Conservation (phyloP, 257 asterid genomes). For the Salvia miltiorrhiza region DNA sequence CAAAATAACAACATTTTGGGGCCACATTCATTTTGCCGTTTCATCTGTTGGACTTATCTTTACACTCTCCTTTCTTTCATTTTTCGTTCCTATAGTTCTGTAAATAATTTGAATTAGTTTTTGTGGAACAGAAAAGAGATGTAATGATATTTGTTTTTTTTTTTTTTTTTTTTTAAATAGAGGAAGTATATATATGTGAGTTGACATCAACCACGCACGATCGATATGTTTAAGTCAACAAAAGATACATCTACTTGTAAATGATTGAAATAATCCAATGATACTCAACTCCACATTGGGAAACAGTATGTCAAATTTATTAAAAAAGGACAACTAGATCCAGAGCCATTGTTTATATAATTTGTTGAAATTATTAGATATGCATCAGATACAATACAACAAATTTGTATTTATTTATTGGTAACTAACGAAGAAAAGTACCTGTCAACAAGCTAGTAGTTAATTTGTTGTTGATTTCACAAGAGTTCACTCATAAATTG, state of each 20-base stretch:
- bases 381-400: not conserved
- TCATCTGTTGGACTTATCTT: too few relatives aligned
- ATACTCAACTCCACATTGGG: not conserved
- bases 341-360: not conserved
- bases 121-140: too few relatives aligned
- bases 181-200: not conserved
- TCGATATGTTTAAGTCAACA: slow-evolving; percentile 4
- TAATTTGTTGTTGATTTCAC: slow-evolving; percentile 16
- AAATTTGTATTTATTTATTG: not conserved
- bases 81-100: not conserved
- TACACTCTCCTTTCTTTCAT: not conserved
- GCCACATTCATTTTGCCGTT: not conserved
- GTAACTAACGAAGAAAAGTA: not conserved
- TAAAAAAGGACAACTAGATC: not conserved
- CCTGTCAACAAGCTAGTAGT: slow-evolving; percentile 19
- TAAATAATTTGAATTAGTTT: not conserved
- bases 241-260: slow-evolving; percentile 1
- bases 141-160: too few relatives aligned
- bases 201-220: not conserved
- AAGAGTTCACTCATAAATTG: slow-evolving; percentile 8
- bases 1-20: not conserved
- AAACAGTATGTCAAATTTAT: not conserved
- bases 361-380: not conserved
- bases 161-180: not conserved
- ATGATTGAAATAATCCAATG: not conserved